These are phyloP conservation scores for Apiotrichum gracile DNA, from an alignment of 1,284 basidiomycete species.

Conservation along the genomic window DNA sequence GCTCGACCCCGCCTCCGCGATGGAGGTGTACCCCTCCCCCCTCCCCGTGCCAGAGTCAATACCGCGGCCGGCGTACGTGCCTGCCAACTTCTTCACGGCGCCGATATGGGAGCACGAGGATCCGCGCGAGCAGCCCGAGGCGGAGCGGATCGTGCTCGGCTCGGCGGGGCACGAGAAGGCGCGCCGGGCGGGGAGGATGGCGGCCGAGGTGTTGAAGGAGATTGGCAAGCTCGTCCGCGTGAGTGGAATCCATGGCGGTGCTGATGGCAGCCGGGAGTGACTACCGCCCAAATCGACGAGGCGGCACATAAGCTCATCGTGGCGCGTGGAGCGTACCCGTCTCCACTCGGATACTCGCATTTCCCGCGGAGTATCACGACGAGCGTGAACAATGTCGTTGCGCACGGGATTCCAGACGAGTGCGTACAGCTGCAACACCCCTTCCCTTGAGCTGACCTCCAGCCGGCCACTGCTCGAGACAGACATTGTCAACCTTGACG, in stretches of 20 bases:
- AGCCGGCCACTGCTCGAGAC: conserved; percentile 72
- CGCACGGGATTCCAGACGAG: conserved; percentile 79
- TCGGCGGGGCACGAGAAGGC: conserved; percentile 56
- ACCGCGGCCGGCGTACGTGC: conserved; percentile 57
- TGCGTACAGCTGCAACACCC: conserved; percentile 41
- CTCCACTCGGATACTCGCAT: conserved; percentile 71
- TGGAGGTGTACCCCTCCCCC: conserved; percentile 40
- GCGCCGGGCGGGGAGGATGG: conserved; percentile 59
- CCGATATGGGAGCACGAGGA: conserved; percentile 51
- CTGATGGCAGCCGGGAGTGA: conserved; percentile 60
- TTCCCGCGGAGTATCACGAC: conserved; percentile 86
- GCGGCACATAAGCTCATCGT: conserved; percentile 66
- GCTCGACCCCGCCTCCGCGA: conserved; percentile 24
- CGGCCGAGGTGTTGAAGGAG: conserved; percentile 57
- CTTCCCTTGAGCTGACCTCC: not conserved
- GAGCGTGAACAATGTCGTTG: conserved; percentile 62
- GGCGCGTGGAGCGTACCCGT: conserved; percentile 71
- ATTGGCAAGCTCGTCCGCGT: conserved; percentile 58
- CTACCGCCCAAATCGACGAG: conserved; percentile 67
- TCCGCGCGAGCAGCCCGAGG: conserved; percentile 33
- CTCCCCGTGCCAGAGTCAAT: conserved; percentile 60
- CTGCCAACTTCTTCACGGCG: conserved; percentile 38
- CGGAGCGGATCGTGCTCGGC: conserved; percentile 54
- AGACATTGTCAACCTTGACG: conserved; percentile 78
- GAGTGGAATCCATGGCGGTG: not conserved